Conservation (phyloP, 192 early-diverging fungal species). For the Coemansia sp. region DNA sequence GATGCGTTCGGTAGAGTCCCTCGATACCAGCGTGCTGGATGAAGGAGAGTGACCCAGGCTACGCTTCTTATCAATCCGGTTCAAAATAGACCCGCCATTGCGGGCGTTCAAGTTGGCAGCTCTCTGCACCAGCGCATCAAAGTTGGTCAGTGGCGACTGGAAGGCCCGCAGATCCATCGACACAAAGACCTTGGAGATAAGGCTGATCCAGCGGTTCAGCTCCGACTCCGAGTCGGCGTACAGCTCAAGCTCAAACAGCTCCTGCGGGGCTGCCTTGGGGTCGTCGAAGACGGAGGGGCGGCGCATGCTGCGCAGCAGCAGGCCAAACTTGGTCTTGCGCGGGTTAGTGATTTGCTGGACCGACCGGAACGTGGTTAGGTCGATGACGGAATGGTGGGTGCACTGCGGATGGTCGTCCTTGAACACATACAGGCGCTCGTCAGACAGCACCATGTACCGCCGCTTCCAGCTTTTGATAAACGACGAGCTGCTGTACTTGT, state of each 20-base stretch:
- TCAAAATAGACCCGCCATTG: constrained; percentile 38
- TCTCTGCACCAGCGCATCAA: constrained; percentile 48
- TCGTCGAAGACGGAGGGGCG: constrained; percentile 49
- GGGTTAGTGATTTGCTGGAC: constrained; percentile 42
- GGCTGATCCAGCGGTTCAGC: constrained; percentile 40
- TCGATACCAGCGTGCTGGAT: constrained; percentile 26
- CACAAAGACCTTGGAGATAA: constrained; percentile 47
- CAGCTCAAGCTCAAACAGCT: constrained; percentile 46
- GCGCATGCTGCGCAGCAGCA: constrained; percentile 36
- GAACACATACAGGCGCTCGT: constrained; percentile 49
- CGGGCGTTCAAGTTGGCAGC: constrained; percentile 30
- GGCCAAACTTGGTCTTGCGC: constrained; percentile 41
- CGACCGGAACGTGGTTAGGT: constrained; percentile 40
- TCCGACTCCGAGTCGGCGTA: constrained; percentile 33
- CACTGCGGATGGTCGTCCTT: constrained; percentile 24
- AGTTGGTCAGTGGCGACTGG: constrained; percentile 46
- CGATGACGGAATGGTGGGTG: constrained; percentile 25
- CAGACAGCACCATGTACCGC: constrained; percentile 44
- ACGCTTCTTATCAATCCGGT: constrained; percentile 36
- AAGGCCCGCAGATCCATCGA: constrained; percentile 51
- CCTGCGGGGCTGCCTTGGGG: constrained; percentile 11
- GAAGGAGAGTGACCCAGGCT: constrained; percentile 22
- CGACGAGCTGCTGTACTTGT: constrained; percentile 39
- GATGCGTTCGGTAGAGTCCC: constrained; percentile 15
- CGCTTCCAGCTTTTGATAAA: constrained; percentile 43